phyloP scores from a whole-genome alignment of 768 basidiomycete species.

The Trametes punicea region DNA sequence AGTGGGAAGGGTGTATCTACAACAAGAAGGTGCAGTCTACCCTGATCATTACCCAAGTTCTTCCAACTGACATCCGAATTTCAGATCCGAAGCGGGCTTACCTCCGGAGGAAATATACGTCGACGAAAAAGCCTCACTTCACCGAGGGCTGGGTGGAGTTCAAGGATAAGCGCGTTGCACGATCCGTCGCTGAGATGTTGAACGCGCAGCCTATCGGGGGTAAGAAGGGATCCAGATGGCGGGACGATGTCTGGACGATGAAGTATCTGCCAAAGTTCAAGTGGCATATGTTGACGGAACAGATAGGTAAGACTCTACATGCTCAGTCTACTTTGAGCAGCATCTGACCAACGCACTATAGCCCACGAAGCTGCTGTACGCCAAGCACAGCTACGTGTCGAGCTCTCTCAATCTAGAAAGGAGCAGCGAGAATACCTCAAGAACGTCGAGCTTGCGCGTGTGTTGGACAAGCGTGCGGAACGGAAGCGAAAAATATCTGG shows the following conservation, averaged over 20 bases:
- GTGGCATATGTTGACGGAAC: slow-evolving; percentile 98
- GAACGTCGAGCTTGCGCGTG: slow-evolving; percentile 90
- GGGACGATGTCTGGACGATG: slow-evolving; percentile 99
- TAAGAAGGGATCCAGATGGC: slow-evolving; percentile 85
- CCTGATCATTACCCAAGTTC: neutral
- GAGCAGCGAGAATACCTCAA: slow-evolving; percentile 93
- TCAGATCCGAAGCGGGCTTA: slow-evolving; percentile 87
- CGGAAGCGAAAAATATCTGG: slow-evolving; percentile 36
- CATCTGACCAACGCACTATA: slow-evolving; percentile 29
- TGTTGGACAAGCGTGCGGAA: slow-evolving; percentile 77
- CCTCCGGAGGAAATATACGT: slow-evolving; percentile 73
- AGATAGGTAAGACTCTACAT: slow-evolving; percentile 72
- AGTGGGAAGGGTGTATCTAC: slow-evolving; percentile 88
- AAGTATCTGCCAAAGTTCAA: slow-evolving; percentile 97
- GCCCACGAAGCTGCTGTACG: slow-evolving; percentile 93
- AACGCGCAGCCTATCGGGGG: slow-evolving; percentile 96
- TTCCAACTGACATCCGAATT: neutral
- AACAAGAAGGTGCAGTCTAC: slow-evolving; percentile 72
- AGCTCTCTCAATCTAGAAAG: slow-evolving; percentile 79
- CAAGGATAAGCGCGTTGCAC: slow-evolving; percentile 87
- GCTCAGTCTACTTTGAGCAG: neutral
- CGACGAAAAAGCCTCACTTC: slow-evolving; percentile 83
- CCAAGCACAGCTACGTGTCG: slow-evolving; percentile 83
- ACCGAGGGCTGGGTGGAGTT: slow-evolving; percentile 99
- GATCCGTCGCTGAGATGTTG: slow-evolving; percentile 89